Base-by-base conservation (phyloP, 2,329 filamentous ascomycete species). In the Teratosphaeria zuluensis region DNA sequence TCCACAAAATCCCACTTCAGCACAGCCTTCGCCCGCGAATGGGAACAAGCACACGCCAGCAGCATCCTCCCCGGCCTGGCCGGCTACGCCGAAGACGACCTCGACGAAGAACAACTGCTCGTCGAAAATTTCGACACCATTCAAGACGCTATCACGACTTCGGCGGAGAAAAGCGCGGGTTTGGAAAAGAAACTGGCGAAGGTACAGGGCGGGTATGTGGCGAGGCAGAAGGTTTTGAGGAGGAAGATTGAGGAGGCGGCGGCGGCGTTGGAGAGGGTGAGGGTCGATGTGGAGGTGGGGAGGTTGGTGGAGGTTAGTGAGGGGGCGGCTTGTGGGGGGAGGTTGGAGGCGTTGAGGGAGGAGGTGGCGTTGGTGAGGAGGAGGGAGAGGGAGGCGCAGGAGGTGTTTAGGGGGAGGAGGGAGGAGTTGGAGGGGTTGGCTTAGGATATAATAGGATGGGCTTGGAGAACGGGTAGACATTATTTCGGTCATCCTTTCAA, bases 101-200 rank as follows among this genome's bases (percentile, higher is more conserved):
- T 90, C 56, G 84, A 89, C 57, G 84, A 89, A 64, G 75, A 78
- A 53, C 79, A 81, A 64, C 80, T 84, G 31, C 84, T 92, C 77
- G 80, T 81, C 33, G 77, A 84, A 65, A 85, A 89, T 1, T 94
- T 96, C 64, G 85, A 94, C 62, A 81, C 80, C 53, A 82, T 91
- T 1, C 88, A 94, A 73, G 83, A 89, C 53, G 79, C 82, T 7
- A 88, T 96, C 62, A 81, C 89, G 65, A 77, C 81, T 2, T 84
- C 85, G 0, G 94, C 92, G 2, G 86, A 92, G 66, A 82, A 86
- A 59, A 89, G 89, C 57, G 90, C 90, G 70, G 95, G 92, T 74
- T 78, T 95, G 1, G 92, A 97, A 75, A 96, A 96, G 82, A 96
- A 94, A 75, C 82, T 99, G n/a, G 80, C 81, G 0, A 80, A 95